Base-by-base conservation (phyloP, 2,329 filamentous ascomycete genomes). In the Lachnellula suecica region DNA sequence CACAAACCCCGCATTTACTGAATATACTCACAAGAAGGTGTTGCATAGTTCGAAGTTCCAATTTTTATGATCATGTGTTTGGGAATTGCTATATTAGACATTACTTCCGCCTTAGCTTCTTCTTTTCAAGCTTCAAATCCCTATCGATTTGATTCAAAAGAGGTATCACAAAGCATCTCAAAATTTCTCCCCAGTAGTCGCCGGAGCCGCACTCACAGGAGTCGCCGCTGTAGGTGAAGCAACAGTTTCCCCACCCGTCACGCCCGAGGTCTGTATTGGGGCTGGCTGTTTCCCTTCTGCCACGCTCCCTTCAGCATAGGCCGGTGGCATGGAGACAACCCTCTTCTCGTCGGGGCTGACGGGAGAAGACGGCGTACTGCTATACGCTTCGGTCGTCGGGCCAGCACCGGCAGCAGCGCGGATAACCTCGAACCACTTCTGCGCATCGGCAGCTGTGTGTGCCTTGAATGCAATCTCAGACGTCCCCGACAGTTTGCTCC, bases 391-490 rank as follows among this genome's bases (percentile, higher is more conserved):
- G 9, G 51, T 47, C 6, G 62, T 13, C 31, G 15, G 59, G 7
- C 49, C 56, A 9, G 56, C 43, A 11, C 60, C 61, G 20, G 57
- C 62, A 5, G 56, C 60, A 13, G 57, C 54, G 46, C 54, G 54
- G 46, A 97, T 87, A 59, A 90, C 75, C 29, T 87, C 81, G 71
- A 85, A 91, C 93, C 93, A 97, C 70, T 90, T 88, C 70, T 87
- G 77, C 0, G 93, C 91, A 59, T 96, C 91, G 24, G 81, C 77
- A 2, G 89, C 71, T 1, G 88, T 91, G 71, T 91, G 87, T 0
- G 92, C 91, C 74, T 95, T 95, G 83, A 97, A 97, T 25, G 80
- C 75, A 34, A 95, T 78, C 71, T 97, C 93, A 37, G 90, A 85
- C 23, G 74, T 83, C 59, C 92, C 89, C 44, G 87, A 83, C 60